Conservation (phyloP, 495 filamentous ascomycete genomes). For the Podospora conica region DNA sequence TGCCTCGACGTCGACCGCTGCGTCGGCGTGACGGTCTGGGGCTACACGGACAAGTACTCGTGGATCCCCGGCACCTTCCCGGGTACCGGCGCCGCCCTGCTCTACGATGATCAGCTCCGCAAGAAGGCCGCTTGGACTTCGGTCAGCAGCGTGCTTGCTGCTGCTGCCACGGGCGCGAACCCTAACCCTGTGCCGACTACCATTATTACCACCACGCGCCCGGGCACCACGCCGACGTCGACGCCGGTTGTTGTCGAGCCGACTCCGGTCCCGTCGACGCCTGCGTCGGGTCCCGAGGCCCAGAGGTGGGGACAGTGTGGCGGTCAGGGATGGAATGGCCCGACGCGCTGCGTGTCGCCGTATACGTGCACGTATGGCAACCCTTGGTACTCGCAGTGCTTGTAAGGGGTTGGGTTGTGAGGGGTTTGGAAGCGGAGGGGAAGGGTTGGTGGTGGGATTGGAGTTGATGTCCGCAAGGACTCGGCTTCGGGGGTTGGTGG, state of each 20-base stretch:
- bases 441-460: not conserved
- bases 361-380: slow-evolving; percentile 37
- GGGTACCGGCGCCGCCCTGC: slow-evolving; percentile 49
- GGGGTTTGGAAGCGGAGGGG: too few relatives aligned
- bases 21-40: slow-evolving; percentile 60
- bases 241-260: slow-evolving; percentile 9
- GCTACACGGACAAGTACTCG: slow-evolving; percentile 55
- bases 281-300: slow-evolving; percentile 10
- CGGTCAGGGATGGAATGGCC: slow-evolving; percentile 33
- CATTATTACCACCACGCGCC: slow-evolving; percentile 10
- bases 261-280: slow-evolving; percentile 16
- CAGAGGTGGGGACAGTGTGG: slow-evolving; percentile 40
- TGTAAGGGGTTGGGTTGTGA: slow-evolving; percentile 17
- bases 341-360: slow-evolving; percentile 35
- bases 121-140: slow-evolving; percentile 52
- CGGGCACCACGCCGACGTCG: slow-evolving; percentile 5
- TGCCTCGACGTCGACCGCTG: slow-evolving; percentile 51
- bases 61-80: slow-evolving; percentile 46
- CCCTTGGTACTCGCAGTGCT: slow-evolving; percentile 38
- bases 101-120: slow-evolving; percentile 46
- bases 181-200: slow-evolving; percentile 20
- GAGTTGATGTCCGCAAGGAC: not conserved
- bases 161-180: slow-evolving; percentile 16
- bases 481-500: not conserved
- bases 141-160: slow-evolving; percentile 33